Evolutionary conservation across 2,329 filamentous ascomycete species (phyloP).

Genomic region (Aspergillus felis): DNA sequence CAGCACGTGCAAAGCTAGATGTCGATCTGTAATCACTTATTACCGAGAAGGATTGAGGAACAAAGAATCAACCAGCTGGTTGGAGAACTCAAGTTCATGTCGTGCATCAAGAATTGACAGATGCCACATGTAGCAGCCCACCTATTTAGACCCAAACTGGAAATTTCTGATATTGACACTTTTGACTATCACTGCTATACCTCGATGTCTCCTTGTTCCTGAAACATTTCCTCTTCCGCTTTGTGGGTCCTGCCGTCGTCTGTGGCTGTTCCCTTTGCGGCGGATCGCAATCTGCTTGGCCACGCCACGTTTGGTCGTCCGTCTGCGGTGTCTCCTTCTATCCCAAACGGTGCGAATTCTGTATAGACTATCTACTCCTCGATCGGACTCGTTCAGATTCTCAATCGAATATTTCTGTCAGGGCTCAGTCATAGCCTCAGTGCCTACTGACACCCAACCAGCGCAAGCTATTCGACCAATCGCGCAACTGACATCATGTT

Average conservation of each 20-base stretch:
- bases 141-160: neutral
- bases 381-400: neutral
- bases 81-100: neutral
- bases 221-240: neutral
- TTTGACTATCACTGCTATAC: neutral
- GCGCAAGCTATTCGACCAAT: neutral
- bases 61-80: neutral
- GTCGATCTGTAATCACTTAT: neutral
- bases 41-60: neutral
- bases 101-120: neutral
- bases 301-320: constrained; percentile 18
- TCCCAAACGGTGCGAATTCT: neutral
- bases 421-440: neutral
- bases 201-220: neutral
- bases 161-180: no score
- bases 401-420: neutral
- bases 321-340: neutral
- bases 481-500: constrained; percentile 25
- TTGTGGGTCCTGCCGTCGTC: constrained; percentile 1
- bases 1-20: neutral
- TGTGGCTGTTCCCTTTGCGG: constrained; percentile 13
- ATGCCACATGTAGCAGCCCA: neutral
- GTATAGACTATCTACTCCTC: neutral
- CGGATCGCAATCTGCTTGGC: constrained; percentile 19
- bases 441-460: neutral